Evolutionary conservation across 2,329 filamentous ascomycete genomes (phyloP).

Genomic region (Aureobasidium sp.): DNA sequence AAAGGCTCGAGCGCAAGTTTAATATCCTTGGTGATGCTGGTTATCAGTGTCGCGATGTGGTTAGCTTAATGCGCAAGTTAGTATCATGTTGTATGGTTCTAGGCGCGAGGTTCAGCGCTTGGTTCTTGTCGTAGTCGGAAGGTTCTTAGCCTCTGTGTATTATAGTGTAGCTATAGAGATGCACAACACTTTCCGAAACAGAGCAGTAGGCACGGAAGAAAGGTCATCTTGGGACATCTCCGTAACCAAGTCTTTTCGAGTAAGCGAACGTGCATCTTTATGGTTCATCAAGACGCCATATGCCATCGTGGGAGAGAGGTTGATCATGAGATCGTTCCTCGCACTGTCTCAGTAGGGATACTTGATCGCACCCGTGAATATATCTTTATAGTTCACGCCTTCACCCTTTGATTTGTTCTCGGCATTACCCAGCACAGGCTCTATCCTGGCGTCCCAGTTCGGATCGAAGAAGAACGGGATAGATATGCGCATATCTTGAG

Average conservation of each 20-base stretch:
- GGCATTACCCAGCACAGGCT: slow-evolving; percentile 5
- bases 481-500: slow-evolving; percentile 46
- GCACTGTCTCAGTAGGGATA: background rate
- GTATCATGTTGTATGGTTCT: background rate
- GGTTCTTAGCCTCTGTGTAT: background rate
- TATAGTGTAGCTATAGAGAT: too few relatives aligned
- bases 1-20: background rate
- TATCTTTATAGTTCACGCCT: slow-evolving; percentile 6
- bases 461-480: slow-evolving; percentile 53
- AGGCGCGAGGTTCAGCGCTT: too few relatives aligned
- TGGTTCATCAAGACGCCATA: too few relatives aligned
- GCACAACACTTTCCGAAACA: too few relatives aligned
- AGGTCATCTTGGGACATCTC: too few relatives aligned
- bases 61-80: background rate
- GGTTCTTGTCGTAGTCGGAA: background rate
- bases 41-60: background rate
- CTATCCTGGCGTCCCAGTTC: slow-evolving; percentile 37
- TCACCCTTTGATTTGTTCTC: background rate
- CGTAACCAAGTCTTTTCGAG: too few relatives aligned
- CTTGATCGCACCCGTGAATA: slow-evolving; percentile 6
- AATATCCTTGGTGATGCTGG: background rate
- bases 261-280: too few relatives aligned
- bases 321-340: too few relatives aligned
- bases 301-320: too few relatives aligned
- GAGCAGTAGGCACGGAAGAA: too few relatives aligned